phyloP scores from a whole-genome alignment of 2,329 filamentous ascomycete species.

The Aspergillus luchuensis region DNA sequence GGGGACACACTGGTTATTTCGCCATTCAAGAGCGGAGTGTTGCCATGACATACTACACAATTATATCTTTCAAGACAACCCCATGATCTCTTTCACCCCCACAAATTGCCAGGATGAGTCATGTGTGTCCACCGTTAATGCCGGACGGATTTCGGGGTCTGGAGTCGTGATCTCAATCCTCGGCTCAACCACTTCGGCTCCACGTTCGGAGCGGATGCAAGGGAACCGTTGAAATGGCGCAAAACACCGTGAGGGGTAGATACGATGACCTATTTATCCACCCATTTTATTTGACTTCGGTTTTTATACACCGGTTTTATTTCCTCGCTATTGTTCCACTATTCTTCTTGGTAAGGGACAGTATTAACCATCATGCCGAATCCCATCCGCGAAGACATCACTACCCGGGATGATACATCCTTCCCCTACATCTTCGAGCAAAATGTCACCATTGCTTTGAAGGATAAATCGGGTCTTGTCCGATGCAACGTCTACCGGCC shows the following conservation, averaged over 20 bases:
- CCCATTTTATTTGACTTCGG: not conserved
- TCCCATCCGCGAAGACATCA: constrained; percentile 32
- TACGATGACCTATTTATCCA: constrained; percentile 9
- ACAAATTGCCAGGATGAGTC: not conserved
- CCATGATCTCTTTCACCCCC: not conserved
- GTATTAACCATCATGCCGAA: constrained; percentile 29
- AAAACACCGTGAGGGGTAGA: constrained; percentile 8
- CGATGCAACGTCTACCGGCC: constrained; percentile 56
- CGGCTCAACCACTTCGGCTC: constrained; percentile 29
- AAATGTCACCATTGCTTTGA: constrained; percentile 52
- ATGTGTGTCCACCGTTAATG: not conserved
- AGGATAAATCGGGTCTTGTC: constrained; percentile 43
- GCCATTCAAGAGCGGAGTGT: not conserved
- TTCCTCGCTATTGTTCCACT: not conserved
- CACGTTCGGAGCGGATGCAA: constrained; percentile 22
- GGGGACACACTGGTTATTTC: not conserved
- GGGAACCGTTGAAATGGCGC: not conserved
- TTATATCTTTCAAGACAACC: not conserved
- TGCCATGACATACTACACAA: not conserved
- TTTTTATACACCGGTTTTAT: not conserved
- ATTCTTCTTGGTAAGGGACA: not conserved
- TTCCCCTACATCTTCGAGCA: constrained; percentile 54
- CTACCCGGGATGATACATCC: constrained; percentile 37
- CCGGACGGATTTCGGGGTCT: not conserved
- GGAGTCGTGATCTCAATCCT: not conserved